phyloP scores from a whole-genome alignment of 2,329 filamentous ascomycete species.

The Aspergillus sp. region DNA sequence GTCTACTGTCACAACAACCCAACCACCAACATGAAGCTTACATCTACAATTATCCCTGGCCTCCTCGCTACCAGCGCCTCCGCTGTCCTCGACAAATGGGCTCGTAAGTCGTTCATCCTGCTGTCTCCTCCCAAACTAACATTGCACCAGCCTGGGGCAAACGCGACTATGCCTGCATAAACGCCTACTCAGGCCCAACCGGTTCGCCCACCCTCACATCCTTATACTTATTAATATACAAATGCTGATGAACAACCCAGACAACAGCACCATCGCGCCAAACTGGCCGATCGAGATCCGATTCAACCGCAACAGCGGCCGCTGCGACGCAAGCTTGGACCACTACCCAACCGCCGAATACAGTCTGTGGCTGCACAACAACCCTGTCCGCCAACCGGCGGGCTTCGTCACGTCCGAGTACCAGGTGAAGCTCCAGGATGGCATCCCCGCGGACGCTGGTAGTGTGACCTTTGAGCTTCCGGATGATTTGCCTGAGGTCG shows the following conservation, averaged over 20 bases:
- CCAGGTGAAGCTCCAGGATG: slow-evolving; percentile 20
- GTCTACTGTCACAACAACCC: neutral
- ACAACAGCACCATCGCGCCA: slow-evolving; percentile 28
- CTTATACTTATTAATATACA: too few species aligned
- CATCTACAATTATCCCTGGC: slow-evolving; percentile 22
- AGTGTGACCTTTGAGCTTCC: slow-evolving; percentile 27
- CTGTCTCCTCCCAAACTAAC: neutral
- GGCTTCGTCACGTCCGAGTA: slow-evolving; percentile 23
- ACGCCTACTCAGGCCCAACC: slow-evolving; percentile 29
- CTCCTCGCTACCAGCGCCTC: slow-evolving; percentile 26
- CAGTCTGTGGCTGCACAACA: slow-evolving; percentile 31
- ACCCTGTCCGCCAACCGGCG: slow-evolving; percentile 22
- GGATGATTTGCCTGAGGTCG: slow-evolving; percentile 22
- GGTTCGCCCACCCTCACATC: neutral
- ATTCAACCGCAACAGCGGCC: slow-evolving; percentile 28
- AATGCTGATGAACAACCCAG: slow-evolving; percentile 18
- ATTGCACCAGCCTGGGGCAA: slow-evolving; percentile 32
- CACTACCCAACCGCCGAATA: slow-evolving; percentile 26
- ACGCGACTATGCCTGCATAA: slow-evolving; percentile 33
- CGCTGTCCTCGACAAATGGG: slow-evolving; percentile 33
- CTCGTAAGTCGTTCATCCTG: slow-evolving; percentile 19
- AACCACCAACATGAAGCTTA: slow-evolving; percentile 28
- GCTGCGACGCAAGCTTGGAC: slow-evolving; percentile 22
- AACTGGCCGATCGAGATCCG: slow-evolving; percentile 25
- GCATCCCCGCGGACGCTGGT: slow-evolving; percentile 20